Base-by-base conservation (phyloP, 768 basidiomycete genomes). In the Heimioporus sp. region DNA sequence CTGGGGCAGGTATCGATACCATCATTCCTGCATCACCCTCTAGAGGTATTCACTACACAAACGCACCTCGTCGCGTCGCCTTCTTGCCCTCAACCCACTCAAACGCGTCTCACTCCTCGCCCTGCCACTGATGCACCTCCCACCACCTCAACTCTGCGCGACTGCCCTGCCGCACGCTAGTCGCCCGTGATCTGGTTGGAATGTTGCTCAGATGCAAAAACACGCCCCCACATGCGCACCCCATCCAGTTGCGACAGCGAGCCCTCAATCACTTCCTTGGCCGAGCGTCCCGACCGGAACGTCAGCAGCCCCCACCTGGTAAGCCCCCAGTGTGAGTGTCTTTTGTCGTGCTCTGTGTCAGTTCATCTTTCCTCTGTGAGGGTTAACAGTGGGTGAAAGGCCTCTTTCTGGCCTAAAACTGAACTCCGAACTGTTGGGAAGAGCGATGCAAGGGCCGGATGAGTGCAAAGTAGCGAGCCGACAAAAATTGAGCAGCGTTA, bases 201-300 rank as follows among this genome's bases (percentile, higher is more conserved):
- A 98, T 98, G 65, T 98, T 94, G 24, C 78, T 79, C 69, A 98
- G 98, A 42, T 85, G 76, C 30, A 76, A 77, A 66, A 79, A 98
- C 6, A 99, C 96, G 1, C 70, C 74, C 38, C 21, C 5, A 5
- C 21, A 24, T 24, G 5, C 5, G 21, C 21, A 24, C 3, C 21
- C 5, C 21, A 24, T 24, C 21, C 21, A 2, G 21, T 2, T 5
- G 5, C 21, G 21, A 24, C 21, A 5, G 21, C 5, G 5, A 68
- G 2, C 83, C 94, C 57, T 98, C 96, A 60, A 93, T 90, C 54
- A 98, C 81, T 67, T 95, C 97, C 81, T 97, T 98, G 62, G 98
- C 83, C 0, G 94, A 96, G 31, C 90, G 82, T 59, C 98, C 97
- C 2, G 93, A 95, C 67, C 98, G 98, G 88, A 91, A 99, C 0